Evolutionary conservation across 2,329 filamentous ascomycete genomes (phyloP), one percentile per base, ranked within the genome.

Genomic region (Sporothrix brunneoviolacea): DNA sequence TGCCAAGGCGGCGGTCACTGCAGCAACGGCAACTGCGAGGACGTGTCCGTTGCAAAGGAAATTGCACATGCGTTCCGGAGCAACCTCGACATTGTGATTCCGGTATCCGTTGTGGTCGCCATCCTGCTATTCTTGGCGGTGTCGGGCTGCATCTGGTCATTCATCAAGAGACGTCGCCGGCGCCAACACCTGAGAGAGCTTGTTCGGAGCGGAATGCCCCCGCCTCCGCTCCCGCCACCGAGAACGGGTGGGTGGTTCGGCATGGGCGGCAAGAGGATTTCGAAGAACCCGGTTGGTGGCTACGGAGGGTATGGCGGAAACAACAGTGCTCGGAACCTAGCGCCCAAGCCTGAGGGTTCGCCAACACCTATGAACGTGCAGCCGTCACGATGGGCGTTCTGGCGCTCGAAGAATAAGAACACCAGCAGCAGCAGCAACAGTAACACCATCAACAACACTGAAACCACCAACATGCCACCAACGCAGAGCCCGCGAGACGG

Each of bases 1-100:
- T 98, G 93, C 64, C 77, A 82, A 47, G 86, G 85, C 16, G 88
- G 88, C 49, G 93, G 93, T 7, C 75, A 72, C 51, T 98, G 93
- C 67, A 64, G 66, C 46, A 91, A 91, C 60, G 93, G 93, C 38
- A 70, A 75, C 58, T 98, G 93, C 68, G 67, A 77, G 59, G 91
- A 88, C 54, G 73, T 80, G 32, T 83, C 79, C 24, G 76, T 87
- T 2, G 75, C 75, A 59, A 83, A 82, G 55, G 83, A 90, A 68
- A 83, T 94, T 55, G 73, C 71, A 48, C 76, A 76, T 54, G 96
- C 89, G 86, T 83, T 97, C 65, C 70, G 79, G 22, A 69, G 83
- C 57, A 83, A 97, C 71, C 86, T 86, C 67, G 70, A 79, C 47
- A 79, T 97, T 55, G 85, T 94, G 57, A 95, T 97, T 56, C 90